phyloP scores from a whole-genome alignment of 1,284 basidiomycete genomes.

The Mrakiaceae sp. region DNA sequence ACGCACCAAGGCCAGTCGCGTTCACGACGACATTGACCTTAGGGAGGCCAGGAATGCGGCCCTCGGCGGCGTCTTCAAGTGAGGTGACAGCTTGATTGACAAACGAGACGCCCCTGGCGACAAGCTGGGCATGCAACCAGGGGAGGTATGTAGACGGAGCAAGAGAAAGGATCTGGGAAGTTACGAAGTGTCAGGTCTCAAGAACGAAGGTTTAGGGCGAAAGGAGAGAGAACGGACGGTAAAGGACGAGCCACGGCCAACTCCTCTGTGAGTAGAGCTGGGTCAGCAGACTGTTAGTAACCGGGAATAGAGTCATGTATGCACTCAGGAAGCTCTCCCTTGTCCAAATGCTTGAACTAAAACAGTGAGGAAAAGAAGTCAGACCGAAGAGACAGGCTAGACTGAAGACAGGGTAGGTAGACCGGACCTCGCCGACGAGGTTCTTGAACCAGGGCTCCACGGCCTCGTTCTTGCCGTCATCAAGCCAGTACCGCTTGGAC shows the following conservation, averaged over 20 bases:
- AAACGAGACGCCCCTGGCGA: constrained; percentile 2
- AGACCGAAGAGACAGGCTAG: background rate
- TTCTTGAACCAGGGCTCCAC: constrained; percentile 9
- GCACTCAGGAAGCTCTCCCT: constrained; percentile 2
- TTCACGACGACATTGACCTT: constrained; percentile 11
- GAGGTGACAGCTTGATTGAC: background rate
- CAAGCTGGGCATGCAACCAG: constrained; percentile 5
- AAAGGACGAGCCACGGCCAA: background rate
- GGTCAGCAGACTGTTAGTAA: too few relatives aligned
- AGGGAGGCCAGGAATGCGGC: background rate
- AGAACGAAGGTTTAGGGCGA: too few relatives aligned
- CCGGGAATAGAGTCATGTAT: background rate
- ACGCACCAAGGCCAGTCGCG: constrained; percentile 11
- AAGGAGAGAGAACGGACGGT: too few relatives aligned
- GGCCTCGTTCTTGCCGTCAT: constrained; percentile 6
- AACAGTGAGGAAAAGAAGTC: background rate
- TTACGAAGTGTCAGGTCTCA: too few relatives aligned
- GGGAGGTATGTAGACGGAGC: constrained; percentile 13
- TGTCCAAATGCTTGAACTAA: constrained; percentile 6
- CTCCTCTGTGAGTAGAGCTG: background rate
- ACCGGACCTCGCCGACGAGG: constrained; percentile 6
- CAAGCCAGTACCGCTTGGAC: constrained; percentile 7
- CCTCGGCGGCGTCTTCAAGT: constrained; percentile 7
- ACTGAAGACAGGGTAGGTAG: too few relatives aligned
- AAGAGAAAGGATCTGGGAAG: constrained; percentile 7